Base-by-base conservation (phyloP, 129 eudicot species). In the Sambucus nigra region DNA sequence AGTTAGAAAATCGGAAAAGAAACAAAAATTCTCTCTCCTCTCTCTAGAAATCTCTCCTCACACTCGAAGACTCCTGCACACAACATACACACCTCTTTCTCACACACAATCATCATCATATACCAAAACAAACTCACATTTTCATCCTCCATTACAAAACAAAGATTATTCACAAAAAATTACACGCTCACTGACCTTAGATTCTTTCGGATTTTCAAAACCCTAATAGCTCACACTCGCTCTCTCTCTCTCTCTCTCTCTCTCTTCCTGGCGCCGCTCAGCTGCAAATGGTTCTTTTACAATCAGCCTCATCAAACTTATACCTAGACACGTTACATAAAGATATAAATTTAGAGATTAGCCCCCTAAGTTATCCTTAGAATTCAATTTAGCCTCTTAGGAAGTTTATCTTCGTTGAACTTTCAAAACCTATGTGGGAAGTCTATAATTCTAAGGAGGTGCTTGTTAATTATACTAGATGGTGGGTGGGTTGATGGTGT, bases 41-140 rank as follows among this genome's bases (percentile, higher is more conserved):
- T 66, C 25, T 48, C 42, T 35, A 35, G 42, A 35, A 35, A 35
- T 35, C 9, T 8, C 77, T 54, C 82, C 77, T 54, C 82, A 77
- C 87, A 63, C 85, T 64, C 29, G 59, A 63, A 45, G 65, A 77
- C 69, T 64, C 95, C 99, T 92, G 96, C 96, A 92, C 80, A 16
- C 64, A 70, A 64, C 31, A 86, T 68, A 76, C 87, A 92, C 76
- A 67, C 89, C 87, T 77, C 85, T 86, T 67, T 86, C 95, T 82
- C 95, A 82, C 95, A 70, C 82, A 75, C 65, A 72, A 65, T 57
- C 80, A 47, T 59, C 81, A 66, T 59, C 61, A 74, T 57, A 72
- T 64, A 57, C 75, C 74, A 68, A 72, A 68, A 25, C 69, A 80
- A 76, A 80, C 75, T 73, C 83, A 76, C 82, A 77, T 56, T 54